phyloP scores from a whole-genome alignment of 306 rosid species.

The Malus asiatica region DNA sequence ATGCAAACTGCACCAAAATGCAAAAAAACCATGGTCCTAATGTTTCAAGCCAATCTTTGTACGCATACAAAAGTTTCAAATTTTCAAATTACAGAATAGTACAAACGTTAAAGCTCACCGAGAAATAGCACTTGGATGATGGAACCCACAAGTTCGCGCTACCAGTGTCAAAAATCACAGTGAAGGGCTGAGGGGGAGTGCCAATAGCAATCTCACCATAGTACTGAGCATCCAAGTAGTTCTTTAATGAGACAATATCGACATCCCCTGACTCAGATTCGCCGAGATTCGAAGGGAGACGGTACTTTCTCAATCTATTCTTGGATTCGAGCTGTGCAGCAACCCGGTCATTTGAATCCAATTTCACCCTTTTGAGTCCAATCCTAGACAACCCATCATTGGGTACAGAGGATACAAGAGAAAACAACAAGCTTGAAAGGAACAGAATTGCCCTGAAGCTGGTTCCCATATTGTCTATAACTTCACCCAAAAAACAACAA shows the following conservation, averaged over 20 bases:
- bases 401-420: constrained; percentile 37
- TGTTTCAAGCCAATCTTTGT: background rate
- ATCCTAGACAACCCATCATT: constrained; percentile 55
- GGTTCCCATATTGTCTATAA: constrained; percentile 53
- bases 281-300: constrained; percentile 24
- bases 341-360: constrained; percentile 30
- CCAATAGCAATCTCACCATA: constrained; percentile 83
- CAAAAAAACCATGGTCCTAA: constrained; percentile 7
- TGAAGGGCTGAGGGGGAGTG: constrained; percentile 78
- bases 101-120: constrained; percentile 48
- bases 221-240: constrained; percentile 93
- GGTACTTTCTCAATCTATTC: constrained; percentile 33
- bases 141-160: constrained; percentile 98
- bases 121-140: constrained; percentile 53
- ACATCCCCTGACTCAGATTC: background rate
- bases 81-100: background rate
- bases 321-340: constrained; percentile 35
- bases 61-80: background rate
- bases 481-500: background rate
- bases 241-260: constrained; percentile 59
- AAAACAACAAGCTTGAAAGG: constrained; percentile 40
- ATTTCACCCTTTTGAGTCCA: constrained; percentile 56
- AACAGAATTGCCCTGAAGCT: constrained; percentile 29
- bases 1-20: constrained; percentile 58
- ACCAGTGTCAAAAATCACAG: constrained; percentile 88